phyloP scores from a whole-genome alignment of 768 basidiomycete genomes.

The Lentinula detonsa region DNA sequence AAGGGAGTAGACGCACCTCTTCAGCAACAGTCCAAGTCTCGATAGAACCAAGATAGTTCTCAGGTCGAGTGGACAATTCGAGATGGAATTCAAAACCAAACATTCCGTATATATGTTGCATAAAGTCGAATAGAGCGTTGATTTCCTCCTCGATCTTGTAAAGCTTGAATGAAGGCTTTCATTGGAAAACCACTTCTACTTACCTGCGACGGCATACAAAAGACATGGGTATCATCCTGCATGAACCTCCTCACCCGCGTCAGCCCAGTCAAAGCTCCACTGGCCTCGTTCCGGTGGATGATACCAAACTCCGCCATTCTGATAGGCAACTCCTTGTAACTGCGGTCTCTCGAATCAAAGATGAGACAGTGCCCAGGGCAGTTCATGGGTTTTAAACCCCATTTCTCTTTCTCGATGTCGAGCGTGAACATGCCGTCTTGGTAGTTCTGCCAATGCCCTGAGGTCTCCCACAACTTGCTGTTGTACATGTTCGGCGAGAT shows the following conservation, averaged over 20 bases:
- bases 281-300: slow-evolving; percentile 94
- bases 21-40: slow-evolving; percentile 92
- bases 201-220: slow-evolving; percentile 92
- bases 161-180: not conserved
- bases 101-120: slow-evolving; percentile 86
- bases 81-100: slow-evolving; percentile 95
- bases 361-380: slow-evolving; percentile 96
- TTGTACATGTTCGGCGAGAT: slow-evolving; percentile 98
- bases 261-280: slow-evolving; percentile 87
- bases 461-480: slow-evolving; percentile 95
- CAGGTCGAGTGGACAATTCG: slow-evolving; percentile 93
- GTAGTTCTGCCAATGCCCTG: slow-evolving; percentile 98
- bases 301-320: slow-evolving; percentile 99
- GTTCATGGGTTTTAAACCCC: slow-evolving; percentile 98
- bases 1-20: slow-evolving; percentile 37
- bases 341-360: slow-evolving; percentile 90
- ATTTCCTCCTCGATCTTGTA: slow-evolving; percentile 83
- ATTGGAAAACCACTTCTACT: slow-evolving; percentile 6
- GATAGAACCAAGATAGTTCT: slow-evolving; percentile 85
- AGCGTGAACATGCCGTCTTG: slow-evolving; percentile 96
- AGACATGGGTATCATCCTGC: slow-evolving; percentile 98
- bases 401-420: slow-evolving; percentile 93
- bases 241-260: slow-evolving; percentile 93
- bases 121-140: slow-evolving; percentile 84
- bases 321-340: slow-evolving; percentile 92